Evolutionary conservation across 371 early-diverging fungal genomes (phyloP), one percentile per base, ranked within the genome.

Genomic region (Syncephalastrum contaminatum): DNA sequence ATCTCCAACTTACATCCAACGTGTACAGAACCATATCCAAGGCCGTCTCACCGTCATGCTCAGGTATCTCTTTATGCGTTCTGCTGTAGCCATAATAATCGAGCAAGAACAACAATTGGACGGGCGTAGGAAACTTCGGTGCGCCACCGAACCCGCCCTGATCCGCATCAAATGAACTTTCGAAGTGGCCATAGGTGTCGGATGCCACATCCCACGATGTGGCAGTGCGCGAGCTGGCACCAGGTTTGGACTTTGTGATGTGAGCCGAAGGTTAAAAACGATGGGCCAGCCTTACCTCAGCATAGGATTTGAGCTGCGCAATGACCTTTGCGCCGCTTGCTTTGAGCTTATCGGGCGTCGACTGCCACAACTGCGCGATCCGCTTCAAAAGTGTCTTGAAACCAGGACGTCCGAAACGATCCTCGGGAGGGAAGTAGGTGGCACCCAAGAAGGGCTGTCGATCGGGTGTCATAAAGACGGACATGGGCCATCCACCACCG

Each of bases 101-200:
- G 39, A 82, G 56, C 36, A 88, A 62, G 58, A 86, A 88, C 16
- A 75, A 52, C 16, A 88, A 56, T 50, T 75, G 73, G 3, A 80
- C 83, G 20, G 87, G 85, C 0, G 83, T 83, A 18, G 86, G 86
- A 54, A 88, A 88, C 54, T 88, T 88, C 1, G 88, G 88, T 4
- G 83, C 80, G 25, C 62, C 58, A 18, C 80, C 76, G 56, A 88
- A 86, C 0, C 88, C 88, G 22, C 88, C 88, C 48, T 74, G 46
- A 2, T 59, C 49, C 18, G 43, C 40, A 59, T 88, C 88, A 64
- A 77, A 85, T 2, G 68, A 55, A 16, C 52, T 48, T 13, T 53
- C 59, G 51, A 77, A 78, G 50, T 79, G 59, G 24, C 64, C 48
- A 55, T 70, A 85, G 3, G 70, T 64, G 10, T 59, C 59, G 30